Evolutionary conservation across 2,329 filamentous ascomycete species (phyloP), one percentile per base, ranked within the genome.

Genomic region (Tolypocladium ophioglossoides): DNA sequence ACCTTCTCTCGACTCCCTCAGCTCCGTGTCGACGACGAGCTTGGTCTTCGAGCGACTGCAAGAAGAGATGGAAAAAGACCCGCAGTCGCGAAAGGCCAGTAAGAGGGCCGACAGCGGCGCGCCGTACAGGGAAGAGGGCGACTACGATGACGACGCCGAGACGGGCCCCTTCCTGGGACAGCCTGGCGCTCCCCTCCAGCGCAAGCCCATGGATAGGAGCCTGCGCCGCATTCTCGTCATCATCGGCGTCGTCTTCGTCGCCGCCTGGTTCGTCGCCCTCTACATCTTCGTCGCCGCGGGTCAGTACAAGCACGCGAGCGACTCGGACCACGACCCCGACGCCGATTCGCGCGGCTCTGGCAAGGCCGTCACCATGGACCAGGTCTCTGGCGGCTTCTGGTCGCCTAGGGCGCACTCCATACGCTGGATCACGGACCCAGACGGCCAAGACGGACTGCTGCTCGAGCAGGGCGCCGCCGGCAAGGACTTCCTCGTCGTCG

Each of bases 11-110:
- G 79, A 78, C 57, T 89, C 88, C 4, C 69, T 81, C 48, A 89
- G 86, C n/a, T 86, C 86, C 41, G 84, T 84, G n/a, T 94, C 89
- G 37, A 92, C 89, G 12, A 91, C 86, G 4, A 92, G 89, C 62
- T 77, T 94, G 16, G 82, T 94, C 53, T 88, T 94, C 66, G 88
- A 94, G 60, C 83, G 86, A 58, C 78, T 92, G 60, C 79, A 82
- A 62, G 84, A 88, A 65, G 66, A 75, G 67, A 64, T 60, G 55
- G 69, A 73, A 55, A 70, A 71, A 62, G 60, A 64, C 20, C 52
- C 55, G 2, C 54, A 24, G 11, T 37, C 34, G 50, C 59, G 50
- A 61, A 61, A 39, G 54, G 61, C 52, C 56, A 51, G 56, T 44
- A 40, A 49, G 38, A 58, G 52, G 38, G 62, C 51, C 60, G 57